phyloP scores from a whole-genome alignment of 768 basidiomycete genomes.

The Rhizopogon vinicolor region DNA sequence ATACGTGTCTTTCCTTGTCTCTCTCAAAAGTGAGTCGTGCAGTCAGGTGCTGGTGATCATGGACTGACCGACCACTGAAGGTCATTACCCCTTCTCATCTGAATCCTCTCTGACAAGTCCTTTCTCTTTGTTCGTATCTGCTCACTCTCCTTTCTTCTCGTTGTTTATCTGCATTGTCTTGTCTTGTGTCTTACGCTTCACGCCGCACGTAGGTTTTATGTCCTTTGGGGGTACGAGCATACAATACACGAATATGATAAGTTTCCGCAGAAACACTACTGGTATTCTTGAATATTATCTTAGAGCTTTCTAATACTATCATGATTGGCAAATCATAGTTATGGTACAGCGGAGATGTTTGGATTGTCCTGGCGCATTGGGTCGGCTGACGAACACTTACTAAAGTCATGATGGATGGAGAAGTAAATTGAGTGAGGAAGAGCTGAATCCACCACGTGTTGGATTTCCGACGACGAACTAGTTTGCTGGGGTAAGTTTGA shows the following conservation, averaged over 20 bases:
- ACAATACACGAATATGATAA: slow-evolving; percentile 5
- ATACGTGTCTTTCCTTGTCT: too few relatives aligned
- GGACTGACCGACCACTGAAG: neutral
- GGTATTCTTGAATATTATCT: neutral
- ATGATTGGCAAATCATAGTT: neutral
- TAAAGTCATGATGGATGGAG: too few relatives aligned
- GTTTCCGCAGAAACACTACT: too few relatives aligned
- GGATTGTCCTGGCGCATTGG: too few relatives aligned
- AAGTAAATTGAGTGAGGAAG: too few relatives aligned
- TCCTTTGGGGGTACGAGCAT: slow-evolving; percentile 14
- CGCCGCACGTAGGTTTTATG: slow-evolving; percentile 18
- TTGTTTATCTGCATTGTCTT: slow-evolving; percentile 1
- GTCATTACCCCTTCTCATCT: neutral
- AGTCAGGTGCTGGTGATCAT: too few relatives aligned
- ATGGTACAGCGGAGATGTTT: too few relatives aligned
- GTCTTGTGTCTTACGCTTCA: slow-evolving; percentile 2
- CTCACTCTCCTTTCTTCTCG: slow-evolving; percentile 4
- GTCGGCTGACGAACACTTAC: too few relatives aligned
- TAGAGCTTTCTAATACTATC: slow-evolving; percentile 17
- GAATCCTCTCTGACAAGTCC: neutral
- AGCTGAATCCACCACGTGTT: too few relatives aligned
- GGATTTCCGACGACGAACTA: too few relatives aligned
- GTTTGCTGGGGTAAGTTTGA: too few relatives aligned
- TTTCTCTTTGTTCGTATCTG: slow-evolving; percentile 3
- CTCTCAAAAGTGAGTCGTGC: too few relatives aligned